Base-by-base conservation (phyloP, 345 rosid species). In the Clarkia xantiana region DNA sequence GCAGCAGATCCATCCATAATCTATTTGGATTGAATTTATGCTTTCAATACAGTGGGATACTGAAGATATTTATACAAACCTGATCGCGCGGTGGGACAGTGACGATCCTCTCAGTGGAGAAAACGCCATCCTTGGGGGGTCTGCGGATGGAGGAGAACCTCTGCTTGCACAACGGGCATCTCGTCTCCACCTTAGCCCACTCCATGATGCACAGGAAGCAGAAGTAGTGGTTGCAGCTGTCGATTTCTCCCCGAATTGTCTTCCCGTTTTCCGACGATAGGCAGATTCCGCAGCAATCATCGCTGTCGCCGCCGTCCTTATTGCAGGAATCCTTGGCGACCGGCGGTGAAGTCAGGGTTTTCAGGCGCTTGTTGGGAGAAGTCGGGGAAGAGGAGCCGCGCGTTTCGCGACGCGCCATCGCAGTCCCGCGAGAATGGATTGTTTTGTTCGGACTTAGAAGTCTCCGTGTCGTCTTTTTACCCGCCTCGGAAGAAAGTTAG, bases 191-290 rank as follows among this genome's bases (percentile, higher is more conserved):
- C 66, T 66, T 76, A 20, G 80, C 74, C 82, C 86, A 79, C 43
- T 79, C 86, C 68, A 74, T 60, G 64, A 79, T 71, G 63, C 86
- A 79, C 5, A 74, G 69, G 62, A 76, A 79, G 66, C 86, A 79
- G 66, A 76, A 79, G 60, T 64, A 79, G 47, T 79, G 86, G 42
- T 61, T 59, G 74, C 82, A 79, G 72, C 76, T 44, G 47, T 79
- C 77, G 44, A 79, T 71, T 44, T 25, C n/a, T 19, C 86, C 86
- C 47, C 80, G 67, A 50, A 71, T 56, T 10, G 69, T 44, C 22
- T 46, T 64, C 22, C 76, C 71, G 14, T 62, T 61, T n/a, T 69
- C 76, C 19, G 51, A 52, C 50, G 51, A 52, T 18, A 76, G 62
- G 61, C 86, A 79, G 44, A 79, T 74, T 40, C 82, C 80, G 63